These are phyloP conservation scores for Sarocladiaceae sp. DNA, from an alignment of 2,329 filamentous ascomycete genomes.

Conservation along the genomic window DNA sequence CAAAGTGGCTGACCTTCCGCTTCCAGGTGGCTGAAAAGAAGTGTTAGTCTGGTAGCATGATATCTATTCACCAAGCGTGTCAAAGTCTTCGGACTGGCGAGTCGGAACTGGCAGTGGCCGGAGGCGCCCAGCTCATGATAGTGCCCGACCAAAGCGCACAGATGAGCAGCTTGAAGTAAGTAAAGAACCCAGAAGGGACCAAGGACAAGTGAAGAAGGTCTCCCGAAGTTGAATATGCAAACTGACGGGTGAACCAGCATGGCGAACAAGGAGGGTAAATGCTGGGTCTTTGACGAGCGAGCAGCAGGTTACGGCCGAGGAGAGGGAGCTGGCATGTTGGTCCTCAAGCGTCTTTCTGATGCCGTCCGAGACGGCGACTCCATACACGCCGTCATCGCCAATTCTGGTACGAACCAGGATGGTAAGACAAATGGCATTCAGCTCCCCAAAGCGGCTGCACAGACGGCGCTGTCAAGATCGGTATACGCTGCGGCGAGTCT, in stretches of 20 bases:
- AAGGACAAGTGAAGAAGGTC: too few relatives aligned
- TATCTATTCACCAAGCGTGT: conserved; percentile 17
- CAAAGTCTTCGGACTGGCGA: neutral
- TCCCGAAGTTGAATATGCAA: too few relatives aligned
- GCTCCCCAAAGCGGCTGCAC: conserved; percentile 48
- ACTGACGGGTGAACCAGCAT: too few relatives aligned
- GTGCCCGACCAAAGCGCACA: too few relatives aligned
- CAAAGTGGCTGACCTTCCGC: conserved; percentile 29
- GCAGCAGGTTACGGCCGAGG: conserved; percentile 63
- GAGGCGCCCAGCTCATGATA: too few relatives aligned
- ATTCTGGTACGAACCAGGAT: conserved; percentile 51
- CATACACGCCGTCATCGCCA: conserved; percentile 51
- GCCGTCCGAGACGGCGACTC: conserved; percentile 55
- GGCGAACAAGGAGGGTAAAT: conserved; percentile 54
- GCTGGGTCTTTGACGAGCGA: too few relatives aligned
- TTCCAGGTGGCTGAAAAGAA: conserved; percentile 24
- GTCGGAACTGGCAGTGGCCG: neutral
- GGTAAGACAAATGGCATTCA: conserved; percentile 51
- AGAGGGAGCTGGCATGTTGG: conserved; percentile 56
- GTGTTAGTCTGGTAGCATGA: conserved; percentile 28
- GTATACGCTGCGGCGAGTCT: conserved; percentile 43
- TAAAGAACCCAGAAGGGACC: too few relatives aligned
- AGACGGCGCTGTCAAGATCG: conserved; percentile 43
- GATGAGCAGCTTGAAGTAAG: too few relatives aligned
- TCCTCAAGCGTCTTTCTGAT: conserved; percentile 55